phyloP scores from a whole-genome alignment of 345 rosid genomes.

The Streptanthus diversifolius region DNA sequence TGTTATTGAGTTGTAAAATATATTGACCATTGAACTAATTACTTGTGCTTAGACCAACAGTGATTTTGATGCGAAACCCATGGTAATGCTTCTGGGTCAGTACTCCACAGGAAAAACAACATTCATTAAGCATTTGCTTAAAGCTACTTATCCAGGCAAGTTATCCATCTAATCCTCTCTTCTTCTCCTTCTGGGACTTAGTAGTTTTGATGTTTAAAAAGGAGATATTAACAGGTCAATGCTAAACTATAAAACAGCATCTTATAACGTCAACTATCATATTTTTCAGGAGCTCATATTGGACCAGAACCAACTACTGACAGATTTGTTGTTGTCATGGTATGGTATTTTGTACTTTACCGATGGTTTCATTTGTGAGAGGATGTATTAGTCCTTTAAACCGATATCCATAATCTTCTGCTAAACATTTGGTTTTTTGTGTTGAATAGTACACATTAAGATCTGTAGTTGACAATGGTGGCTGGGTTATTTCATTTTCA shows the following conservation, averaged over 20 bases:
- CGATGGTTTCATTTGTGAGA: slow-evolving; percentile 1
- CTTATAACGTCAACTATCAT: not conserved
- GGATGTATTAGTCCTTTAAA: not conserved
- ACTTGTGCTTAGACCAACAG: slow-evolving; percentile 59
- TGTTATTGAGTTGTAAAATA: slow-evolving; percentile 1
- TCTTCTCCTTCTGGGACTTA: not conserved
- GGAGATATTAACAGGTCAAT: not conserved
- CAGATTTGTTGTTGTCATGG: slow-evolving; percentile 98
- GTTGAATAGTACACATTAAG: not conserved
- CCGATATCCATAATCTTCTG: not conserved
- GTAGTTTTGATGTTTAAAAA: not conserved
- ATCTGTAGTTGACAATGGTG: slow-evolving; percentile 1
- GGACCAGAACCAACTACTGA: slow-evolving; percentile 99
- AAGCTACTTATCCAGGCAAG: slow-evolving; percentile 75
- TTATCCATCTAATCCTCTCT: slow-evolving; percentile 8
- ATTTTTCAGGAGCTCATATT: slow-evolving; percentile 82
- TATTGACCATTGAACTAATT: slow-evolving; percentile 1
- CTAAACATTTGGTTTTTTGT: not conserved
- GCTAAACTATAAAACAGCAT: not conserved
- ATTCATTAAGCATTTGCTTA: slow-evolving; percentile 91
- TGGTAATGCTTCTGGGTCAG: slow-evolving; percentile 98
- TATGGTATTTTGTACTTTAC: slow-evolving; percentile 31
- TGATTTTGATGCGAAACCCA: slow-evolving; percentile 95
- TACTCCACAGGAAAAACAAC: slow-evolving; percentile 98
- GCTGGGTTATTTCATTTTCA: slow-evolving; percentile 5